Evolutionary conservation across 1,284 basidiomycete genomes (phyloP).

Genomic region (Leccinum pachyderme): DNA sequence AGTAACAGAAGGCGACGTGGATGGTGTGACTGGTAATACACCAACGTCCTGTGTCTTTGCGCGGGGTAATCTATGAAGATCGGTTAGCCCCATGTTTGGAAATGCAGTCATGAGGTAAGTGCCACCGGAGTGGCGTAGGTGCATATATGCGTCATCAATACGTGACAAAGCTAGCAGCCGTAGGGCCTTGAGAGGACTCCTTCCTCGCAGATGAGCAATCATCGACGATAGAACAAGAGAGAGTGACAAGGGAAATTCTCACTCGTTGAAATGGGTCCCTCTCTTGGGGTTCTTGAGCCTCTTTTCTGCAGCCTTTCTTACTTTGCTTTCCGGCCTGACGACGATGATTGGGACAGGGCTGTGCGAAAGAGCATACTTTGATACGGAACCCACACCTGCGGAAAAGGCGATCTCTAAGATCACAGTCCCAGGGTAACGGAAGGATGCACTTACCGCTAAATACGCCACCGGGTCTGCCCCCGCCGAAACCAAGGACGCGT

Average conservation of each 20-base stretch:
- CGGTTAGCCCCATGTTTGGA: slow-evolving; percentile 5
- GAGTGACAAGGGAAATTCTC: slow-evolving; percentile 1
- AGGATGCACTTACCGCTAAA: slow-evolving; percentile 62
- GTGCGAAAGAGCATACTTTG: slow-evolving; percentile 81
- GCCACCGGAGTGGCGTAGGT: neutral
- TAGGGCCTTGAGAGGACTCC: neutral
- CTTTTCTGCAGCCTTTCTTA: slow-evolving; percentile 81
- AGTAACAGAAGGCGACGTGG: slow-evolving; percentile 14
- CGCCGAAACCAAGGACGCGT: slow-evolving; percentile 57
- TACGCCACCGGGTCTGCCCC: slow-evolving; percentile 36
- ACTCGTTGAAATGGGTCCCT: slow-evolving; percentile 73
- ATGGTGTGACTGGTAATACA: slow-evolving; percentile 6
- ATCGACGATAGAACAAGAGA: neutral
- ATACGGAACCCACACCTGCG: slow-evolving; percentile 17
- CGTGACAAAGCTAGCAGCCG: neutral
- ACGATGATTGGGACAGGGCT: slow-evolving; percentile 93
- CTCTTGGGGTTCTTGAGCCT: slow-evolving; percentile 82
- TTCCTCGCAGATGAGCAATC: neutral
- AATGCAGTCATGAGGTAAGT: neutral
- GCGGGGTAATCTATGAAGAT: slow-evolving; percentile 10
- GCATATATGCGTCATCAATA: neutral
- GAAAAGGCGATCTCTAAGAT: neutral
- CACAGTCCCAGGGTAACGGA: neutral
- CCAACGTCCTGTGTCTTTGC: slow-evolving; percentile 11
- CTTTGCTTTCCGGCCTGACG: slow-evolving; percentile 84